A percentile compares a stretch with the other conserved stretches of the same genome.
phyloP scores from a whole-genome alignment of 768 basidiomycete species.

The Psilocybe subaeruginosa region DNA sequence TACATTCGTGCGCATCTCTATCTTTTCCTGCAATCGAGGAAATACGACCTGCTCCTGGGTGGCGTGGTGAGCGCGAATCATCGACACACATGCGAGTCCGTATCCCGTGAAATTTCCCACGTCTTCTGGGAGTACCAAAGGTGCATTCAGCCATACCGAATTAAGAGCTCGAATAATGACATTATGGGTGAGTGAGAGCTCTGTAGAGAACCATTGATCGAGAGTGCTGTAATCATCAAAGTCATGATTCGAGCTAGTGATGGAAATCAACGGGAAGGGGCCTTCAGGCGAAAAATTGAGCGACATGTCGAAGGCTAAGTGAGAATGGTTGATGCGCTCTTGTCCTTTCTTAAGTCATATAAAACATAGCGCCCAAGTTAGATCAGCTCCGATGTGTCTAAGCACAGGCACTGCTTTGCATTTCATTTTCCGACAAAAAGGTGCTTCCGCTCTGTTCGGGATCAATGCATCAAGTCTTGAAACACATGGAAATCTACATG shows the following conservation, averaged over 20 bases:
- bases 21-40: conserved; percentile 14
- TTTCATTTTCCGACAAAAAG: not conserved
- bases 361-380: not conserved
- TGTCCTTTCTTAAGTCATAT: not conserved
- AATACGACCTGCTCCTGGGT: conserved; percentile 16
- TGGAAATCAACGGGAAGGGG: conserved; percentile 17
- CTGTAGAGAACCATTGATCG: conserved; percentile 18
- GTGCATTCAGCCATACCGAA: conserved; percentile 22
- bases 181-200: conserved; percentile 22
- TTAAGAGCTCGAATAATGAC: conserved; percentile 22
- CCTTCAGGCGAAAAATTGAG: conserved; percentile 7
- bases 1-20: conserved; percentile 21
- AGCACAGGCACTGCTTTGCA: not conserved
- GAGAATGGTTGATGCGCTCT: not conserved
- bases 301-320: not conserved
- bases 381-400: not conserved
- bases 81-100: conserved; percentile 7
- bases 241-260: conserved; percentile 2
- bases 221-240: conserved; percentile 9
- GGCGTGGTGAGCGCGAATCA: conserved; percentile 15
- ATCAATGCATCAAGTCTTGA: too few relatives aligned
- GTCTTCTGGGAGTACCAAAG: conserved; percentile 17
- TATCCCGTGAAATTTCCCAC: conserved; percentile 15
- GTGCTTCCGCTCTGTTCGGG: too few relatives aligned
- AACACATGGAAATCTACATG: too few relatives aligned